Conservation (phyloP, 805 yeast genomes). For the Nadsonia fulvescens region DNA sequence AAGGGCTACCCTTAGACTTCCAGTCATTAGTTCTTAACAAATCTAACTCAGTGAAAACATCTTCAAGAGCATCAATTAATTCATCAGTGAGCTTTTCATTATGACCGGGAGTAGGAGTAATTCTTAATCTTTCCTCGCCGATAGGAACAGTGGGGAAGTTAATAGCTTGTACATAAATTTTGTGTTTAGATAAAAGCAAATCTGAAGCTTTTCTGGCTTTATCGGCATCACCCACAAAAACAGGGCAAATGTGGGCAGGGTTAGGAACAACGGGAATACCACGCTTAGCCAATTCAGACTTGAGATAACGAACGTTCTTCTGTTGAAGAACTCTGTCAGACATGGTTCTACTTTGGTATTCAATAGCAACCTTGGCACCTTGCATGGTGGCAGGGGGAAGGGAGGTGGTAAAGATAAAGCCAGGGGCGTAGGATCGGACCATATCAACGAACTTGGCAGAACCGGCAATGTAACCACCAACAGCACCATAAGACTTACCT, state of each 20-base stretch:
- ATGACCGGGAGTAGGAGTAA: slow-evolving; percentile 99
- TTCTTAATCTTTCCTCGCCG: slow-evolving; percentile 89
- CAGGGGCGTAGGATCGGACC: slow-evolving; percentile 93
- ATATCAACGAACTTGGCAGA: slow-evolving; percentile 71
- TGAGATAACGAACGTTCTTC: slow-evolving; percentile 68
- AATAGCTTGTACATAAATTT: slow-evolving; percentile 92
- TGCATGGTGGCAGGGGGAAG: slow-evolving; percentile 98
- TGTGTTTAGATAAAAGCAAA: slow-evolving; percentile 61
- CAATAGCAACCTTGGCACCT: slow-evolving; percentile 75
- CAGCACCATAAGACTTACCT: slow-evolving; percentile 93
- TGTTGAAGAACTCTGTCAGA: slow-evolving; percentile 74
- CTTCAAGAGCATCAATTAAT: slow-evolving; percentile 62
- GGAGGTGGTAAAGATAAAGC: slow-evolving; percentile 91
- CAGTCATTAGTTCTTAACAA: slow-evolving; percentile 66
- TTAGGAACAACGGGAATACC: slow-evolving; percentile 95
- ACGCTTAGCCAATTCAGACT: slow-evolving; percentile 41
- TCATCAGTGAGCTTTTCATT: slow-evolving; percentile 55
- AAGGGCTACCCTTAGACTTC: slow-evolving; percentile 67
- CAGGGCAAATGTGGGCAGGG: slow-evolving; percentile 94
- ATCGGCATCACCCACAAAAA: slow-evolving; percentile 85
- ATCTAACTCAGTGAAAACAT: slow-evolving; percentile 56
- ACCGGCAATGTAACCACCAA: slow-evolving; percentile 96
- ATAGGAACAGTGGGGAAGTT: slow-evolving; percentile 95
- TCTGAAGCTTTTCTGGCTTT: slow-evolving; percentile 87
- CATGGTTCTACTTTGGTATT: slow-evolving; percentile 63